phyloP scores from a whole-genome alignment of 805 yeast species.

The Saturnispora besseyi region DNA sequence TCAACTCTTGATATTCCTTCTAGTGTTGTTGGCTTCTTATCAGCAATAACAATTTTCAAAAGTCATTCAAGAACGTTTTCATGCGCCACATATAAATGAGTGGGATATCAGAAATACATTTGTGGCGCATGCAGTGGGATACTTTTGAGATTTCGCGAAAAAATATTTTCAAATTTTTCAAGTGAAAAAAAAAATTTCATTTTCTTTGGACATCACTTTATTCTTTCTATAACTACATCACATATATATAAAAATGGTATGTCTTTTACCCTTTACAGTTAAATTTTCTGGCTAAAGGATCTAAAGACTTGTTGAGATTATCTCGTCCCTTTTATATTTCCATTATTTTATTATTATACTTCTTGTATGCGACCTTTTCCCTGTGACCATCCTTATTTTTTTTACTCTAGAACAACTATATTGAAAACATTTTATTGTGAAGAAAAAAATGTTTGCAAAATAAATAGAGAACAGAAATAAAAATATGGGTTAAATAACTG shows the following conservation, averaged over 20 bases:
- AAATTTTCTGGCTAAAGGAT: constrained; percentile 23
- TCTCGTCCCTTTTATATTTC: constrained; percentile 7
- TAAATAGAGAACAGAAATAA: not conserved
- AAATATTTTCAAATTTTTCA: not conserved
- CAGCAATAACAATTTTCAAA: not conserved
- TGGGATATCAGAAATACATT: not conserved
- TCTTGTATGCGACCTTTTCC: not conserved
- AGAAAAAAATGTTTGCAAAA: not conserved
- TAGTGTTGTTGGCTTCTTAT: not conserved
- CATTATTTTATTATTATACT: not conserved
- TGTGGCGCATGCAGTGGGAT: not conserved
- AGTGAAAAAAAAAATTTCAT: not conserved
- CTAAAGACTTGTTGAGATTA: constrained; percentile 22
- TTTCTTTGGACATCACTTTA: not conserved
- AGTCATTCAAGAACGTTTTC: not conserved
- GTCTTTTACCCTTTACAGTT: constrained; percentile 9
- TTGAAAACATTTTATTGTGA: no score
- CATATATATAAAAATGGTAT: constrained; percentile 17
- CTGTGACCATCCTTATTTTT: not conserved
- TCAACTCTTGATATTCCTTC: not conserved
- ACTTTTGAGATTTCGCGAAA: not conserved
- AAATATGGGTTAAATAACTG: not conserved
- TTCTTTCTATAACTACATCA: not conserved
- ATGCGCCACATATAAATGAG: not conserved
- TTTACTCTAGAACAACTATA: not conserved